A percentile compares a stretch with the other conserved stretches of the same genome.
Conservation (phyloP, 2,329 filamentous ascomycete genomes). For the Xylaria sp. region DNA sequence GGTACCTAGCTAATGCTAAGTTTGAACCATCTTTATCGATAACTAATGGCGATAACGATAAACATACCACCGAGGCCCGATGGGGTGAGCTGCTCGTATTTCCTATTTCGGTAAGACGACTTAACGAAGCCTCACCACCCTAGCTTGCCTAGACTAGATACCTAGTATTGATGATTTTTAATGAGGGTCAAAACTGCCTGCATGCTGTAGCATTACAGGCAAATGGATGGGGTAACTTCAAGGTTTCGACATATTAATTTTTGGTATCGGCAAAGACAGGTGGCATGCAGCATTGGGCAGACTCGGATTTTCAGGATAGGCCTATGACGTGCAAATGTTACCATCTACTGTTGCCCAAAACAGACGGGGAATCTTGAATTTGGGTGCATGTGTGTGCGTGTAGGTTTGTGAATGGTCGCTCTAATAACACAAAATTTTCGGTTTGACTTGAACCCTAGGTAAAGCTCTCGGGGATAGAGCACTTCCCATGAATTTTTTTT, state of each 20-base stretch:
- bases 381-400: conserved; percentile 35
- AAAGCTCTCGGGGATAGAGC: background rate
- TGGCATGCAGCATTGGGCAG: conserved; percentile 40
- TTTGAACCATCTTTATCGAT: conserved; percentile 21
- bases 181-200: conserved; percentile 6
- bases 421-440: conserved; percentile 3
- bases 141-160: background rate
- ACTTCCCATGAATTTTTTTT: background rate
- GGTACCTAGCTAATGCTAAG: background rate
- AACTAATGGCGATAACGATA: conserved; percentile 20
- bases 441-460: conserved; percentile 4
- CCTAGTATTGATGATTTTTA: background rate
- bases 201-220: conserved; percentile 20
- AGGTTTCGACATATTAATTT: conserved; percentile 20
- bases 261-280: conserved; percentile 26
- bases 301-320: conserved; percentile 11
- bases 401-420: conserved; percentile 37
- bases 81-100: conserved; percentile 16
- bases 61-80: background rate
- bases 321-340: conserved; percentile 32
- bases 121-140: background rate
- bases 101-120: conserved; percentile 28
- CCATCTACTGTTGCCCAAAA: conserved; percentile 26
- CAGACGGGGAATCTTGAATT: conserved; percentile 19
- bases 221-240: conserved; percentile 8